phyloP scores from a whole-genome alignment of 2,329 filamentous ascomycete genomes.

The Colletotrichum somersetense region DNA sequence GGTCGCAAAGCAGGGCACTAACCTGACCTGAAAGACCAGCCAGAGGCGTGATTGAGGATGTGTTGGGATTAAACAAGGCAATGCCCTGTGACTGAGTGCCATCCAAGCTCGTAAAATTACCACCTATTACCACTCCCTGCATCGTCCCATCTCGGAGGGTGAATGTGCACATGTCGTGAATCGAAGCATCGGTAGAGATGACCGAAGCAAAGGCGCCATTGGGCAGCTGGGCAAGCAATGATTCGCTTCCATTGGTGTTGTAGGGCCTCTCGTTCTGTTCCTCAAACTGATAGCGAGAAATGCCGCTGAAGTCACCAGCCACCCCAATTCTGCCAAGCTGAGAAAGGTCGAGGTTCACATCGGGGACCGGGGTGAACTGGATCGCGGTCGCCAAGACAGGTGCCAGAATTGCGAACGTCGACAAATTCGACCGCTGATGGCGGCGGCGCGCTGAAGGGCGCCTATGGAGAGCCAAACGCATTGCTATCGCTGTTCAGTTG shows the following conservation, averaged over 20 bases:
- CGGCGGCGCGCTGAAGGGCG: constrained; percentile 57
- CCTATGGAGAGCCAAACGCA: constrained; percentile 62
- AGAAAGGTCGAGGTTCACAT: constrained; percentile 81
- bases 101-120: constrained; percentile 94
- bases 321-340: constrained; percentile 86
- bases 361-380: constrained; percentile 72
- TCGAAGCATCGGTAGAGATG: constrained; percentile 83
- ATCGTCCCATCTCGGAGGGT: constrained; percentile 73
- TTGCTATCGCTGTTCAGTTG: constrained; percentile 48
- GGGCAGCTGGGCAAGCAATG: constrained; percentile 84
- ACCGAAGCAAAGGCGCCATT: constrained; percentile 86
- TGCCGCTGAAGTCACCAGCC: constrained; percentile 89
- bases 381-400: constrained; percentile 62
- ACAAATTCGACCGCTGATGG: constrained; percentile 51
- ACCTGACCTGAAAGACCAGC: constrained; percentile 87
- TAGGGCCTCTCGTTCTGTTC: constrained; percentile 79
- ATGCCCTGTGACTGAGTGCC: constrained; percentile 81
- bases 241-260: constrained; percentile 82
- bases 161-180: constrained; percentile 89
- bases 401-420: constrained; percentile 57
- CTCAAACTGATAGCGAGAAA: constrained; percentile 89
- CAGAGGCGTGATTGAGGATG: constrained; percentile 77
- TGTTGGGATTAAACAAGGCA: constrained; percentile 83
- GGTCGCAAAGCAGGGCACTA: constrained; percentile 85
- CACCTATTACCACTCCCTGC: constrained; percentile 85